Conservation (phyloP, 1,284 basidiomycete genomes). For the Agaricales sp. region DNA sequence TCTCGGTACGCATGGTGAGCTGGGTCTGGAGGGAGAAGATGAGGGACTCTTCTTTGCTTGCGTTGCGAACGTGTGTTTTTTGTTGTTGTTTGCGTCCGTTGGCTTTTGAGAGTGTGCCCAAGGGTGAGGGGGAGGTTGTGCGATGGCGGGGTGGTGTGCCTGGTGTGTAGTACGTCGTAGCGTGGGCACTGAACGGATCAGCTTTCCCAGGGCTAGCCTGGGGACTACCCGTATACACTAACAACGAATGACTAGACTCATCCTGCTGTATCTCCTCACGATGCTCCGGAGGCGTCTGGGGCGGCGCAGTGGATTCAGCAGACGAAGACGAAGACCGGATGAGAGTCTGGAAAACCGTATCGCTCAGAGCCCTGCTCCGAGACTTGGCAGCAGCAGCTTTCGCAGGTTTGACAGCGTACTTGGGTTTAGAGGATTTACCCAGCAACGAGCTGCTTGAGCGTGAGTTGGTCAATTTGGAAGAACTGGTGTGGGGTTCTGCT, state of each 20-base stretch:
- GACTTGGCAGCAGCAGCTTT: conserved; percentile 5
- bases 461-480: not conserved
- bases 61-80: conserved; percentile 48
- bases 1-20: conserved; percentile 54
- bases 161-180: conserved; percentile 67
- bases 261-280: conserved; percentile 57
- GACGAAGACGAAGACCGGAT: conserved; percentile 19
- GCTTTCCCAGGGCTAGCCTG: conserved; percentile 24
- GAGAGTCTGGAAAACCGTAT: conserved; percentile 12
- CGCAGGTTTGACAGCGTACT: not conserved
- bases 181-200: conserved; percentile 62
- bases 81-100: not conserved
- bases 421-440: not conserved
- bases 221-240: conserved; percentile 29
- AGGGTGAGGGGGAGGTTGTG: conserved; percentile 4
- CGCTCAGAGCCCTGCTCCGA: conserved; percentile 2
- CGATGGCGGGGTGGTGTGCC: conserved; percentile 49
- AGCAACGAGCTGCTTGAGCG: not conserved
- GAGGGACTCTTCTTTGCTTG: conserved; percentile 57
- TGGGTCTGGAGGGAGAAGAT: conserved; percentile 65
- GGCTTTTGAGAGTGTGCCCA: not conserved
- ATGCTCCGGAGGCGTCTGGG: conserved; percentile 7
- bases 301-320: not conserved
- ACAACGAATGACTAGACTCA: conserved; percentile 32
- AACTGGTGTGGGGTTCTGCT: not conserved